Evolutionary conservation across 495 filamentous ascomycete genomes (phyloP), one percentile per base, ranked within the genome.

Genomic region (Penicillium cataractarum): DNA sequence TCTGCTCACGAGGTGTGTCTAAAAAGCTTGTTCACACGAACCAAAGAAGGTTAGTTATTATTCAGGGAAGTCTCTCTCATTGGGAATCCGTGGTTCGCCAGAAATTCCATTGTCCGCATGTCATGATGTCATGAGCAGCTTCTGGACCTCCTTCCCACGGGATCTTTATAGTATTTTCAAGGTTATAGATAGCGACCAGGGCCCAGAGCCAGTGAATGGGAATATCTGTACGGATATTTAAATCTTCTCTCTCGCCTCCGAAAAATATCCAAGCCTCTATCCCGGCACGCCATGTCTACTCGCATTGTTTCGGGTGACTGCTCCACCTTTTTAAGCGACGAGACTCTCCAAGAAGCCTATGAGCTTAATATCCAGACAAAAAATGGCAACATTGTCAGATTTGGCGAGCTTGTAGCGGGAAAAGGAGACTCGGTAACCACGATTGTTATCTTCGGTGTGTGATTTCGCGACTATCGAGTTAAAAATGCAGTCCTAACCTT

Each of bases 301-400:
- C 29, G 31, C 15, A 60, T 48, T 12, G 7, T 59, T 17, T 35
- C 63, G 22, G 40, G 24, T 19, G 33, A 57, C 4, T 29, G 39
- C 13, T 52, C 62, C 12, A 24, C 27, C 10, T 65, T 68, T 5
- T 48, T 65, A 4, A 33, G 46, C 4, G 66, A 68, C 24, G 66
- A 63, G 15, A 44, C 62, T 9, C 57, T 68, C 1, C 66, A 68
- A 89, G 65, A 71, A 37, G 68, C 69, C 15, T 74, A 71, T 26
- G 65, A 74, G 27, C 59, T 74, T 21, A 64, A 71, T 17, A 54
- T 74, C 1, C 44, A 66, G 21, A 49, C 57, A 8, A 44, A 62
- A 12, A 61, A 54, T 32, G 66, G 66, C 29, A 27, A 58, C 0
- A 10, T 33, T 2, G 48, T 74, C 12, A 66, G 71, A 10, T 71